Evolutionary conservation across 1,139 yeast species (phyloP), one percentile per base, ranked within the genome.

Genomic region (Casaregolazyma lundiana): DNA sequence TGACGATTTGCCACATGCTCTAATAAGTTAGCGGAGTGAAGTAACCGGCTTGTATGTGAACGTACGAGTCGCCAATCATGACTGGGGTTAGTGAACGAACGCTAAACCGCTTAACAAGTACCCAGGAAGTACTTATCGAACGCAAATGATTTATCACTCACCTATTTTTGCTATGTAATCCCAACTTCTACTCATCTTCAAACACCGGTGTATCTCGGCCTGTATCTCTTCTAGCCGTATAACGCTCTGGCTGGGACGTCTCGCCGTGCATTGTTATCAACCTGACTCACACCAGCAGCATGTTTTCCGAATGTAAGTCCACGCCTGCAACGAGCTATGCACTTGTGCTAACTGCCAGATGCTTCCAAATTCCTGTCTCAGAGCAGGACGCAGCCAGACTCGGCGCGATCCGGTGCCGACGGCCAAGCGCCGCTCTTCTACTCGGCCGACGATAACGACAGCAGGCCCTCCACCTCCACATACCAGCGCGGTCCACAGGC

Each of bases 311-410:
- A 43, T 46, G 53, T 52, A 51, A 41, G 52, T 48, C 26, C 18
- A n/a, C 22, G 7, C 16, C 24, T 19, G 17, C 2, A 16, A n/a
- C 16, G 9, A 29, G 32, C n/a, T 32, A 21, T 6, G 18, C n/a
- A n/a, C n/a, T n/a, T n/a, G n/a, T 29, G 6, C 45, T 20, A 18
- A 24, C 22, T 26, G n/a, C 2, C 37, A 66, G 69, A 68, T 56
- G 69, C 71, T 16, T 67, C 72, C 34, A 64, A 65, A 57, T 66
- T 67, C 49, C 59, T 67, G 48, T 55, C 70, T 35, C 64, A 64
- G 49, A 64, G 71, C 17, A 66, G 62, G 54, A 54, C 59, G 29
- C 52, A 60, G 38, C 53, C 60, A 47, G 58, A 62, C 34, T 49
- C 45, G 35, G 40, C 18, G 35, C 20, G 35, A 18, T 21, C 42